Percentiles rank a stretch among this genome's conserved stretches.
These are phyloP conservation scores for Metroxylon sagu DNA, from an alignment of 176 grass and related monocot genomes.

Conservation along the genomic window DNA sequence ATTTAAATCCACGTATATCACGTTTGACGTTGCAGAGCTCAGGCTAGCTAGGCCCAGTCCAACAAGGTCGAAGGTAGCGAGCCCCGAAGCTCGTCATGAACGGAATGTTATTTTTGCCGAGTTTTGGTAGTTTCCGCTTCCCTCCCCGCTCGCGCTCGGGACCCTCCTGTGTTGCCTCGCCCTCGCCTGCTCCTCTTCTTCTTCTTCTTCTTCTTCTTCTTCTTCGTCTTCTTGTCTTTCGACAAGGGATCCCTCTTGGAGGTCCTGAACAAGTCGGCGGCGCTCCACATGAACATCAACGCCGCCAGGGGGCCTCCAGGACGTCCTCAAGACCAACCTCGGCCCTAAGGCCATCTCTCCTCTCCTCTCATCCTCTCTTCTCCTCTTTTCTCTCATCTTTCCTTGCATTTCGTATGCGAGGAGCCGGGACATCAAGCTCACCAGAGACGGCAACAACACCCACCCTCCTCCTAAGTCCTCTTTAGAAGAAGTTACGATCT, in stretches of 20 bases:
- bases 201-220: no score
- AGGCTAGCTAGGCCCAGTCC: no score
- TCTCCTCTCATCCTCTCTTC: neutral
- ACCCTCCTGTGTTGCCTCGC: no score
- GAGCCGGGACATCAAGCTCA: conserved; percentile 96
- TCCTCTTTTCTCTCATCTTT: neutral
- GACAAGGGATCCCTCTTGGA: no score
- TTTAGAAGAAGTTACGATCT: neutral
- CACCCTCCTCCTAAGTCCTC: conserved; percentile 16
- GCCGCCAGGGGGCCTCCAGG: conserved; percentile 83
- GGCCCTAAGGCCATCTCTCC: conserved; percentile 46
- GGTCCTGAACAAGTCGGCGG: conserved; percentile 96
- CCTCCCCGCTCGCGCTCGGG: no score
- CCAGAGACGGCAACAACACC: conserved; percentile 95
- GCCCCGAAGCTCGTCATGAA: no score
- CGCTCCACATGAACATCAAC: conserved; percentile 91
- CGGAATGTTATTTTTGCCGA: neutral
- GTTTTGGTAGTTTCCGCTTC: no score
- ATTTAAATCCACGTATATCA: no score
- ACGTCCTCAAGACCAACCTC: conserved; percentile 93
- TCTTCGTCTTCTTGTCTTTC: no score
- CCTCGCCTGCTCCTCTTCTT: no score
- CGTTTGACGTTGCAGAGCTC: no score
- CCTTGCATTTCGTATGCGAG: neutral
- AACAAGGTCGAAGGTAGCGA: no score